Conservation (phyloP, 2,329 filamentous ascomycete genomes). For the Tolypocladium ovalisporum region DNA sequence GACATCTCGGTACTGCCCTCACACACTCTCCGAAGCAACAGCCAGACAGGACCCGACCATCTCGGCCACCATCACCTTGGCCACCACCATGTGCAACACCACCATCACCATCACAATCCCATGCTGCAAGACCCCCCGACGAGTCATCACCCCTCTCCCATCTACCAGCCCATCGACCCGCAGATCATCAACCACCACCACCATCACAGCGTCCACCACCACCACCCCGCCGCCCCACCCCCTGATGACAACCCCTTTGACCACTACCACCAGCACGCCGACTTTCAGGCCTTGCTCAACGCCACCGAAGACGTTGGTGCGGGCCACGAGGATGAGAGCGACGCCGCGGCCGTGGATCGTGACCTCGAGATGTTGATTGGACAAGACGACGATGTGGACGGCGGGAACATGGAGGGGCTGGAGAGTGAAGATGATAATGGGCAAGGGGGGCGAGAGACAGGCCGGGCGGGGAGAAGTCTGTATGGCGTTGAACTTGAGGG, state of each 20-base stretch:
- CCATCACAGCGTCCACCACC: slow-evolving; percentile 12
- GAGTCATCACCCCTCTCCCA: slow-evolving; percentile 16
- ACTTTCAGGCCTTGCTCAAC: slow-evolving; percentile 44
- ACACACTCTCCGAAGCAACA: slow-evolving; percentile 15
- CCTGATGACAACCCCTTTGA: slow-evolving; percentile 25
- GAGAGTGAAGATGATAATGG: slow-evolving; percentile 6
- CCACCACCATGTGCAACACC: slow-evolving; percentile 8
- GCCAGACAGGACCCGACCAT: slow-evolving; percentile 10
- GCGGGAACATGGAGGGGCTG: slow-evolving; percentile 10
- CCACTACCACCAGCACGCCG: slow-evolving; percentile 30
- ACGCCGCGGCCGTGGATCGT: slow-evolving; percentile 32
- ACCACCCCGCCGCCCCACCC: slow-evolving; percentile 3
- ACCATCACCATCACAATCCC: slow-evolving; percentile 21
- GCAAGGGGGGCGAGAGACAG: slow-evolving; percentile 6
- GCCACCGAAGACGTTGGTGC: slow-evolving; percentile 30
- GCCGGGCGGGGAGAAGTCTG: slow-evolving; percentile 12
- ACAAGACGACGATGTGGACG: slow-evolving; percentile 32
- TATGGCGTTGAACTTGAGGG: slow-evolving; percentile 19
- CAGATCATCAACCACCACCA: slow-evolving; percentile 40
- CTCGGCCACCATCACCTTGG: slow-evolving; percentile 12
- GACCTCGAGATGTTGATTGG: slow-evolving; percentile 43
- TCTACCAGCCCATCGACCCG: slow-evolving; percentile 48
- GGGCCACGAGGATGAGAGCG: slow-evolving; percentile 12
- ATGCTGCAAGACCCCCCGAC: slow-evolving; percentile 19
- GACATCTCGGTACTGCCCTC: slow-evolving; percentile 34